phyloP scores from a whole-genome alignment of 306 rosid species.

The Canavalia ensiformis region DNA sequence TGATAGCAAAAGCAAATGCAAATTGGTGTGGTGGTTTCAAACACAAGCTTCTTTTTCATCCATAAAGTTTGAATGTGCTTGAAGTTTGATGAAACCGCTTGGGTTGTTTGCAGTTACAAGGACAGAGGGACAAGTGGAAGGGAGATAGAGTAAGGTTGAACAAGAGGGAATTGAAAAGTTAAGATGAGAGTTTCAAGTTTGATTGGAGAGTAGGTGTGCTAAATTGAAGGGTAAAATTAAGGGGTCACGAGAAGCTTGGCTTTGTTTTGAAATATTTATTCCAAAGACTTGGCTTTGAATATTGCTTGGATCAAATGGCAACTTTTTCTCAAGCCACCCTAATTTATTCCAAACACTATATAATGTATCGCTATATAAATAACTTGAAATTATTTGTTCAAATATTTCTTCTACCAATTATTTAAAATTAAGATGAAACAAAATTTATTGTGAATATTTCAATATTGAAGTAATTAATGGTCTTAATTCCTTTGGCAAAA shows the following conservation, averaged over 20 bases:
- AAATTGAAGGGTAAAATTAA: conserved; percentile 45
- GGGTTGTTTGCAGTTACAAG: conserved; percentile 5
- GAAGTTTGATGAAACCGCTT: conserved; percentile 27
- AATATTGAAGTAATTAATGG: too few species aligned
- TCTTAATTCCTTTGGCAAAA: too few species aligned
- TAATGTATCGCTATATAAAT: background rate
- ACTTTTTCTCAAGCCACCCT: conserved; percentile 13
- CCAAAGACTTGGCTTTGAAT: conserved; percentile 54
- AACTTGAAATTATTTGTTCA: background rate
- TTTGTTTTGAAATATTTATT: conserved; percentile 58
- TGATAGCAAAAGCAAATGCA: background rate
- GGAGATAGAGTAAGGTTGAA: conserved; percentile 40
- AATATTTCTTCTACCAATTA: background rate
- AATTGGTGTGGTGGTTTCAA: background rate
- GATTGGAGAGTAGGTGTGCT: conserved; percentile 59
- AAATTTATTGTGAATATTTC: too few species aligned
- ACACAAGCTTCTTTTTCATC: background rate
- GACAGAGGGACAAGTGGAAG: conserved; percentile 49
- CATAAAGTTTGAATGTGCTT: conserved; percentile 9
- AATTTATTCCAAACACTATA: too few species aligned
- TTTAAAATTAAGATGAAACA: too few species aligned
- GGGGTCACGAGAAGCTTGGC: conserved; percentile 82
- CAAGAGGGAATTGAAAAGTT: conserved; percentile 58
- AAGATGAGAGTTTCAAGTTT: conserved; percentile 53
- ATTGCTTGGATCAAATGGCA: conserved; percentile 58